phyloP scores from a whole-genome alignment of 345 rosid genomes.

The Eucalyptus sp. region DNA sequence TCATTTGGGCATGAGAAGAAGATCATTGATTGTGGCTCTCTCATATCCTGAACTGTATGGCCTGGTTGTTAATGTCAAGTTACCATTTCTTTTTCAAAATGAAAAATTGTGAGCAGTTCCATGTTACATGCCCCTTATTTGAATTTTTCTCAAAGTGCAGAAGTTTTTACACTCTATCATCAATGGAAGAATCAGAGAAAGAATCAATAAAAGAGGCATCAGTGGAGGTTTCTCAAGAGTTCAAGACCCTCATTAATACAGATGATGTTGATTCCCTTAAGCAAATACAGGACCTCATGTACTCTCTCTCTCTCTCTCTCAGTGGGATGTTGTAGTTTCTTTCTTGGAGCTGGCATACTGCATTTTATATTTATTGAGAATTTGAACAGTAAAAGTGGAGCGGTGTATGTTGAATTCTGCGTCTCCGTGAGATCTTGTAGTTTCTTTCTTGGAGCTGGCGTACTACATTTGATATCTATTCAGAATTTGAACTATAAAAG shows the following conservation, averaged over 20 bases:
- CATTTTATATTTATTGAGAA: background rate
- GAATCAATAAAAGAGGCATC: slow-evolving; percentile 55
- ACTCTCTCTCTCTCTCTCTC: background rate
- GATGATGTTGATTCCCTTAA: slow-evolving; percentile 52
- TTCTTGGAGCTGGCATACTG: background rate
- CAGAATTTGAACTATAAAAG: background rate
- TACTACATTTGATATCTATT: background rate
- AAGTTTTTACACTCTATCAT: background rate
- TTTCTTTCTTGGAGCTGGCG: background rate
- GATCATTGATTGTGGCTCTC: background rate
- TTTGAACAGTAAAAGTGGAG: background rate
- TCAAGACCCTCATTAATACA: slow-evolving; percentile 53
- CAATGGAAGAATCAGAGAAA: slow-evolving; percentile 12
- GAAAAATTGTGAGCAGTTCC: background rate
- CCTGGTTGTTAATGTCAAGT: background rate
- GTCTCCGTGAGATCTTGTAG: background rate
- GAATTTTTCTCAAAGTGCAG: background rate
- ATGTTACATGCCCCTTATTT: background rate
- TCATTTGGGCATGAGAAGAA: background rate
- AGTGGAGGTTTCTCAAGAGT: slow-evolving; percentile 50
- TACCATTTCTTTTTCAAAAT: background rate
- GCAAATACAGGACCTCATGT: slow-evolving; percentile 79
- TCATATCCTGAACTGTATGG: background rate
- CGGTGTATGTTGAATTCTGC: background rate
- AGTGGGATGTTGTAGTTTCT: background rate